phyloP scores from a whole-genome alignment of 257 asterid genomes.

The Ilex asprella region DNA sequence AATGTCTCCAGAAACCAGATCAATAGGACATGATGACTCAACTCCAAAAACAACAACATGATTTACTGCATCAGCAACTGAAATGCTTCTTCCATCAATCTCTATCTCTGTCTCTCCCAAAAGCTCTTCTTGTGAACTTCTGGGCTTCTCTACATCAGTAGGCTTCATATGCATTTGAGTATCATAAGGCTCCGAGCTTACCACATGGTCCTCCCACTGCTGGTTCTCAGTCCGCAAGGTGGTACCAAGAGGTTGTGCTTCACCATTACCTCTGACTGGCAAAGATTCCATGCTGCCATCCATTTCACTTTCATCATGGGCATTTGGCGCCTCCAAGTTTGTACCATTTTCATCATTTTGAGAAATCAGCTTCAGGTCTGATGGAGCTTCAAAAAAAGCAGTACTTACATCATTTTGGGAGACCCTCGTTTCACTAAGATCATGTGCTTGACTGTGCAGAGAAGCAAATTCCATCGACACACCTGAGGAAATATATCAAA shows the following conservation, averaged over 20 bases:
- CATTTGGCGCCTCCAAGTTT: slow-evolving; percentile 14
- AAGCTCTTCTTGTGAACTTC: slow-evolving; percentile 21
- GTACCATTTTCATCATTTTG: slow-evolving; percentile 28
- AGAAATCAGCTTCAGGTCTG: slow-evolving; percentile 25
- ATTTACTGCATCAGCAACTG: slow-evolving; percentile 21
- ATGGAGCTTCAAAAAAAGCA: slow-evolving; percentile 25
- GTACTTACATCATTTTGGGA: slow-evolving; percentile 30
- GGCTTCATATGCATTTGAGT: slow-evolving; percentile 17
- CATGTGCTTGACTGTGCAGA: slow-evolving; percentile 46
- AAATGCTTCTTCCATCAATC: slow-evolving; percentile 15
- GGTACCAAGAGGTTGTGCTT: slow-evolving; percentile 20
- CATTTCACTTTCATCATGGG: slow-evolving; percentile 16
- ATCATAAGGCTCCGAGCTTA: slow-evolving; percentile 12
- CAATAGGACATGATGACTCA: slow-evolving; percentile 14
- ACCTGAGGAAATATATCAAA: slow-evolving; percentile 32
- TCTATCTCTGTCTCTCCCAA: slow-evolving; percentile 28
- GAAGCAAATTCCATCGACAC: slow-evolving; percentile 53
- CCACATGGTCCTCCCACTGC: slow-evolving; percentile 23
- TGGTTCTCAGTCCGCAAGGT: slow-evolving; percentile 21
- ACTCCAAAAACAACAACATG: slow-evolving; percentile 10
- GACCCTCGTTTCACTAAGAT: slow-evolving; percentile 51
- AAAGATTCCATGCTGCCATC: slow-evolving; percentile 22
- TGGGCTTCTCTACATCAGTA: slow-evolving; percentile 22
- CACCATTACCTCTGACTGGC: slow-evolving; percentile 26
- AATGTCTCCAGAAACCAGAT: slow-evolving; percentile 18